Base-by-base conservation (phyloP, 1,284 basidiomycete species). In the Phellopilus nigrolimitatus region DNA sequence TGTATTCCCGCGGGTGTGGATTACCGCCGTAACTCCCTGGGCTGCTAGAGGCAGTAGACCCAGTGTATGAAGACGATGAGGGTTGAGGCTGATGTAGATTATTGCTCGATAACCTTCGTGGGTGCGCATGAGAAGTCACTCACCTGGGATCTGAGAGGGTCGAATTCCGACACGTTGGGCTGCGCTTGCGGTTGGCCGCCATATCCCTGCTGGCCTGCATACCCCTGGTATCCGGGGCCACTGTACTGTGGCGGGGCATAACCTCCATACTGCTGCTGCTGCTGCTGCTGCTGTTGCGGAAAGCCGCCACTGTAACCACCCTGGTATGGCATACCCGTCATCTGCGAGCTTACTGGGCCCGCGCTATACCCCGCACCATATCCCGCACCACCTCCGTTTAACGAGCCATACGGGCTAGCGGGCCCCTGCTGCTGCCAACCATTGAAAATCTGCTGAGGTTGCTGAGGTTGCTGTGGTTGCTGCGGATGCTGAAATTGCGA, bases 21-120 rank as follows among this genome's bases (percentile, higher is more conserved):
- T 53, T 40, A 54, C 58, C n/a, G 49, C n/a, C n/a, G n/a, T n/a
- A n/a, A n/a, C n/a, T n/a, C n/a, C 64, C 57, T 42, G 49, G 36
- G 42, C 49, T 17, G 46, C 53, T 51, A 54, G 13, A 19, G 17
- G 30, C 19, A 55, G 7, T 49, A 38, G 17, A 3, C 28, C 53
- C 28, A 51, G 52, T 47, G 55, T 57, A 56, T 39, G 59, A 21
- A 58, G 54, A 46, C 60, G 64, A 39, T 56, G 57, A 31, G 51
- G 57, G 43, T 51, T 57, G 52, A 38, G 24, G 25, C 34, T 19
- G 40, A 22, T 71, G 65, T 1, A 69, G 58, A 51, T 80, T 80
- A 1, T 77, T 79, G 66, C 82, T 78, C 56, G 81, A 76, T 58
- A 79, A 76, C 10, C 77, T 60, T 28, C 76, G 60, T 57, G 76